phyloP scores from a whole-genome alignment of 805 yeast genomes.

The Candida lessepsii region DNA sequence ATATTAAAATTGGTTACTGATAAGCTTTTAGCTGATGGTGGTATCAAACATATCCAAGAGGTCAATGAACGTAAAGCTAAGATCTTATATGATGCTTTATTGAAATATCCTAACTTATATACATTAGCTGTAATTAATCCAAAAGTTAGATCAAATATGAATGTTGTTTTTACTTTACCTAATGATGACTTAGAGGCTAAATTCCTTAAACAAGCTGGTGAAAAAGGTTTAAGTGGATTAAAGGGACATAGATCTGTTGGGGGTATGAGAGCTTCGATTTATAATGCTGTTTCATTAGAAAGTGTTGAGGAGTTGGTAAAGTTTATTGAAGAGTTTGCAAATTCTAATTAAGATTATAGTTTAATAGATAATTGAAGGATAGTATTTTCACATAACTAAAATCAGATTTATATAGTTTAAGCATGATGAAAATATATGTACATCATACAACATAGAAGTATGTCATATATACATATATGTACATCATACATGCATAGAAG shows the following conservation, averaged over 20 bases:
- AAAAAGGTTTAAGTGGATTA: constrained; percentile 64
- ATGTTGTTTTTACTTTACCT: constrained; percentile 81
- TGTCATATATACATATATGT: too few species aligned
- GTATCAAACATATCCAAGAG: constrained; percentile 59
- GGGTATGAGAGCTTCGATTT: constrained; percentile 90
- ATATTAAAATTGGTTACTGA: constrained; percentile 77
- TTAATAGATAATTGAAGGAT: too few species aligned
- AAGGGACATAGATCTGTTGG: constrained; percentile 98
- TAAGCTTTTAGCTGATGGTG: constrained; percentile 65
- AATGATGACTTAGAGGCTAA: constrained; percentile 62
- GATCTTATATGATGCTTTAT: constrained; percentile 63
- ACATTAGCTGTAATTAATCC: constrained; percentile 60
- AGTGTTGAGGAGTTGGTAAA: constrained; percentile 57
- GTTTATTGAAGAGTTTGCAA: constrained; percentile 44
- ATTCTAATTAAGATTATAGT: too few species aligned
- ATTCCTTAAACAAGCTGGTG: constrained; percentile 69
- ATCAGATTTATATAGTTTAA: too few species aligned
- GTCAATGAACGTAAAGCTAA: constrained; percentile 62
- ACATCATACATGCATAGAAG: too few species aligned
- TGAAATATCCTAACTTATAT: constrained; percentile 62
- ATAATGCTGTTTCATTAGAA: constrained; percentile 75
- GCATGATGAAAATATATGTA: too few species aligned
- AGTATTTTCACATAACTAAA: too few species aligned
- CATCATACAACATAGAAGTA: too few species aligned
- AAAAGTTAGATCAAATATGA: constrained; percentile 78